These are phyloP conservation scores for Leccinum truebloodii DNA, from an alignment of 768 basidiomycete species.

Conservation along the genomic window DNA sequence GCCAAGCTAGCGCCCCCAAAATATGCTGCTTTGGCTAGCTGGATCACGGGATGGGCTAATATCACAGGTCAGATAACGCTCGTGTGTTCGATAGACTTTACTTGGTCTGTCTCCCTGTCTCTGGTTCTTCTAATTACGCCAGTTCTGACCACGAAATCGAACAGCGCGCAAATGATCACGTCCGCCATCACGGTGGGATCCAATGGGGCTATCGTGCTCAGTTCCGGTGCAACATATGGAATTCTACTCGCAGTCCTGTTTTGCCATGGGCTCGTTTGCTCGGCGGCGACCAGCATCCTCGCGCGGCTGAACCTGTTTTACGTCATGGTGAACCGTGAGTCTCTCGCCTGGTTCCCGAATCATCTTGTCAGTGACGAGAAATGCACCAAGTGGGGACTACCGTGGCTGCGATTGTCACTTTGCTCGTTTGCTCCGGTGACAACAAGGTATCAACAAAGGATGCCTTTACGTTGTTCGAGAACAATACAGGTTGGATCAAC, in stretches of 20 bases:
- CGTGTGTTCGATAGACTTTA: conserved; percentile 76
- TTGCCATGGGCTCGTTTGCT: conserved; percentile 70
- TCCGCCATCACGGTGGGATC: conserved; percentile 65
- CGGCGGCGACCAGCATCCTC: conserved; percentile 62
- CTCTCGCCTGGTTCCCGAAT: not conserved
- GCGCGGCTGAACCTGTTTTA: conserved; percentile 60
- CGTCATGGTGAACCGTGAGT: conserved; percentile 61
- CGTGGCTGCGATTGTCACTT: conserved; percentile 58
- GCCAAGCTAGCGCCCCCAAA: conserved; percentile 68
- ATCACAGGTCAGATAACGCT: conserved; percentile 70
- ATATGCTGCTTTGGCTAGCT: conserved; percentile 61
- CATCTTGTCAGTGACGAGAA: conserved; percentile 1
- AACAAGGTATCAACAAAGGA: conserved; percentile 65
- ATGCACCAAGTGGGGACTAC: conserved; percentile 56
- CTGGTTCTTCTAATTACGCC: not conserved
- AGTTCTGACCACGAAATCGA: not conserved
- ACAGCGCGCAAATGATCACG: conserved; percentile 74
- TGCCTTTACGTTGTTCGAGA: conserved; percentile 70
- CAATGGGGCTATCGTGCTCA: conserved; percentile 51
- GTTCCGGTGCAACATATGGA: conserved; percentile 63
- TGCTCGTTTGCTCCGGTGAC: conserved; percentile 57
- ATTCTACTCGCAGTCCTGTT: conserved; percentile 65
- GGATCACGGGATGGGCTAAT: conserved; percentile 67
- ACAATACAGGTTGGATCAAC: conserved; percentile 67
- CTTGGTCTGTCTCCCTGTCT: conserved; percentile 42